phyloP scores from a whole-genome alignment of 2,329 filamentous ascomycete genomes.

The Orbilia javanica region DNA sequence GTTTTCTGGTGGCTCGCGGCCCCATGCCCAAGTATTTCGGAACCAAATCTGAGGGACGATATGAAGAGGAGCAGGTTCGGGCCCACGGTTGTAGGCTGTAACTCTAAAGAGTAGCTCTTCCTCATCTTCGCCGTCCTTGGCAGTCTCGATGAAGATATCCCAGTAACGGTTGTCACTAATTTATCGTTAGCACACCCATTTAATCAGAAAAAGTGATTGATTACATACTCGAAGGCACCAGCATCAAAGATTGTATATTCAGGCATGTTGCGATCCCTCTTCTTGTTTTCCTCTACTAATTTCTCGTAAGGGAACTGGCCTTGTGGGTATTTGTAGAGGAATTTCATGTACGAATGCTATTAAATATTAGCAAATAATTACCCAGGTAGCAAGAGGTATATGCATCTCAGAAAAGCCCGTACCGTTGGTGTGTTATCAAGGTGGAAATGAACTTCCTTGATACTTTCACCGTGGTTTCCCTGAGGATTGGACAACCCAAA shows the following conservation, averaged over 20 bases:
- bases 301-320: conserved; percentile 91
- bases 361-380: conserved; percentile 35
- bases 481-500: conserved; percentile 96
- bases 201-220: not conserved
- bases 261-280: conserved; percentile 78
- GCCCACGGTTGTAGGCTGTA: conserved; percentile 94
- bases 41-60: conserved; percentile 97
- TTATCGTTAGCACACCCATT: conserved; percentile 3
- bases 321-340: conserved; percentile 97
- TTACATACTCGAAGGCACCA: conserved; percentile 76
- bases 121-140: conserved; percentile 90
- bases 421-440: conserved; percentile 89
- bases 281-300: conserved; percentile 84
- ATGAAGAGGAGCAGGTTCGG: conserved; percentile 88
- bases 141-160: conserved; percentile 97
- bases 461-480: conserved; percentile 95
- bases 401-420: not conserved
- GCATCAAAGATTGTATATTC: conserved; percentile 96
- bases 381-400: conserved; percentile 60
- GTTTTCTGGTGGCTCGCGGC: conserved; percentile 78
- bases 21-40: conserved; percentile 97
- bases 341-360: conserved; percentile 98
- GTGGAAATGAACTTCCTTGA: conserved; percentile 97
- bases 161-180: conserved; percentile 82
- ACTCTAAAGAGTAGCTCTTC: conserved; percentile 94